Conservation (phyloP, 1,139 yeast species). For the Oligophagozyma castellii region DNA sequence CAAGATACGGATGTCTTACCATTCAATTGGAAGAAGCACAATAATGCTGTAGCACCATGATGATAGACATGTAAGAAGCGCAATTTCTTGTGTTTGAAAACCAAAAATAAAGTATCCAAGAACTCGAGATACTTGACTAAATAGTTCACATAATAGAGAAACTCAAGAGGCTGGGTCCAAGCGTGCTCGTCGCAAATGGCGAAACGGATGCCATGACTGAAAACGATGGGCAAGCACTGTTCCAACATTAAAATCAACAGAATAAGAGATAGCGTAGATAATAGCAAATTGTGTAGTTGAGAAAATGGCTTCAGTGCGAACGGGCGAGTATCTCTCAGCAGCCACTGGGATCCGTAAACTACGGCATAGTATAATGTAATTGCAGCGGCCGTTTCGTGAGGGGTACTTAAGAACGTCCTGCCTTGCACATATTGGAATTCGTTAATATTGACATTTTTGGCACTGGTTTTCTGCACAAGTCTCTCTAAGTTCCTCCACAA, state of each 20-base stretch:
- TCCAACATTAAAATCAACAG: conserved; percentile 52
- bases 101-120: conserved; percentile 64
- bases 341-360: conserved; percentile 56
- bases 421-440: conserved; percentile 47
- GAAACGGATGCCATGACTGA: conserved; percentile 47
- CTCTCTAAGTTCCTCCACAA: no score
- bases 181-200: conserved; percentile 56
- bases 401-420: conserved; percentile 48
- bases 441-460: no score
- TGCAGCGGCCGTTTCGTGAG: conserved; percentile 40
- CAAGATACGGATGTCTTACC: conserved; percentile 69
- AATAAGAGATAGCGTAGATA: conserved; percentile 47
- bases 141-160: conserved; percentile 62
- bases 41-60: conserved; percentile 74
- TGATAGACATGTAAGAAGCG: conserved; percentile 71
- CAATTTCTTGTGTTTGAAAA: conserved; percentile 61
- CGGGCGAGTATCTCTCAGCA: conserved; percentile 39
- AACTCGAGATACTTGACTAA: conserved; percentile 60
- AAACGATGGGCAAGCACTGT: conserved; percentile 57
- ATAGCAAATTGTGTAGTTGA: conserved; percentile 54
- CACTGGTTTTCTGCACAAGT: no score
- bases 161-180: conserved; percentile 59
- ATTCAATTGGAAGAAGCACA: conserved; percentile 66
- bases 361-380: conserved; percentile 48
- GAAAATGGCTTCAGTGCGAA: conserved; percentile 51